A percentile compares a stretch with the other conserved stretches of the same genome.
These are phyloP conservation scores for Warburgia ugandensis DNA, from an alignment of 164 flowering plant genomes.

Conservation along the genomic window DNA sequence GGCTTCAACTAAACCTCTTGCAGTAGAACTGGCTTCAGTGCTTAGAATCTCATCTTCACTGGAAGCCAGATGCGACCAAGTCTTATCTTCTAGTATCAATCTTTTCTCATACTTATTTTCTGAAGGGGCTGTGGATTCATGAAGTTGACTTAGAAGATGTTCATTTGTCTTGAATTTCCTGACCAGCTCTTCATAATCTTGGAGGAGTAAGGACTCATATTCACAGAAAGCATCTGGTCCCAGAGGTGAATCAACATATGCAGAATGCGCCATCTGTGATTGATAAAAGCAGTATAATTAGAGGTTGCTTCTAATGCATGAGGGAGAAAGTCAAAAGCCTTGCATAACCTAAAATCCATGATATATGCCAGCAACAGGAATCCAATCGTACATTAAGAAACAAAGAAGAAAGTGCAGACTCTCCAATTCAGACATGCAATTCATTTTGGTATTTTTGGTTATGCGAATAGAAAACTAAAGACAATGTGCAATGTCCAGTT, in stretches of 20 bases:
- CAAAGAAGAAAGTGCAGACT: no score
- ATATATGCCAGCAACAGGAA: no score
- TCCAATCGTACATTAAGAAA: no score
- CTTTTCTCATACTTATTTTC: constrained; percentile 20
- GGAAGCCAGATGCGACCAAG: constrained; percentile 43
- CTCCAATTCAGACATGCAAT: no score
- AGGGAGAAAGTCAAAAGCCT: no score
- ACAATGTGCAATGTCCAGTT: no score
- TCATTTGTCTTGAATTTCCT: constrained; percentile 35
- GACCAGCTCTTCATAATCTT: constrained; percentile 81
- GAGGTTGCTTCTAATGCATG: no score
- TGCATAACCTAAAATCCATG: no score
- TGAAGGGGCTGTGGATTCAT: constrained; percentile 13
- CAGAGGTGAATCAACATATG: constrained; percentile 85
- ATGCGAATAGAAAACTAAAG: no score
- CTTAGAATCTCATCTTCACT: constrained; percentile 32
- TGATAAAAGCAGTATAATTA: no score
- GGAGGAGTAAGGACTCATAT: constrained; percentile 80
- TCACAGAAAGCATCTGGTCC: constrained; percentile 97
- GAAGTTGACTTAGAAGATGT: constrained; percentile 3
- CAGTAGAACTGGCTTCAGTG: constrained; percentile 25
- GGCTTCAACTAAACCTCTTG: constrained; percentile 22
- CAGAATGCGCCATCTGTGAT: constrained; percentile 85
- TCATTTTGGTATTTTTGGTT: no score
- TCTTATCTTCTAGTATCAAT: constrained; percentile 41